Percentiles rank a stretch among this genome's conserved stretches.
Evolutionary conservation across 2,329 filamentous ascomycete genomes (phyloP).

Genomic region (Cordyceps javanica): DNA sequence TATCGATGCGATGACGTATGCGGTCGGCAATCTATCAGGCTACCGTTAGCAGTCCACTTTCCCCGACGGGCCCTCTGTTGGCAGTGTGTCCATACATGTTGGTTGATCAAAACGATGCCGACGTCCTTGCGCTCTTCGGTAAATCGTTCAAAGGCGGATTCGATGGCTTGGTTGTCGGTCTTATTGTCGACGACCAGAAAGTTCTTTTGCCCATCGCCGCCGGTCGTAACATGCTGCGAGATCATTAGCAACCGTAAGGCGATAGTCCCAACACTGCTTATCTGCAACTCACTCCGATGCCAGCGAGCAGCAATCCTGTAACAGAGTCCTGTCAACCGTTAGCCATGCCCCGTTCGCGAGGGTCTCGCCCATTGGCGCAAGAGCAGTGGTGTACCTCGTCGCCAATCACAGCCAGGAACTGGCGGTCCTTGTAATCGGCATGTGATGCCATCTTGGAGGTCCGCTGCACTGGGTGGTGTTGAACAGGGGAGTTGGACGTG

Average conservation of each 20-base stretch:
- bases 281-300: conserved; percentile 67
- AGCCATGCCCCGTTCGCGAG: conserved; percentile 13
- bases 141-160: conserved; percentile 83
- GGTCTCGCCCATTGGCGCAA: not conserved
- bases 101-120: conserved; percentile 93
- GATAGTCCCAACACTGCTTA: not conserved
- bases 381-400: conserved; percentile 65
- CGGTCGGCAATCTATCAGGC: conserved; percentile 73
- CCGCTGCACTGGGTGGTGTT: not conserved
- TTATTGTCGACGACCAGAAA: conserved; percentile 94
- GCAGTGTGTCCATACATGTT: conserved; percentile 60
- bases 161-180: conserved; percentile 83
- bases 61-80: too few relatives aligned
- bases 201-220: conserved; percentile 90
- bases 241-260: not conserved
- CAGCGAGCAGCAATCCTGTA: conserved; percentile 88
- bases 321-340: conserved; percentile 72
- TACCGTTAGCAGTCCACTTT: not conserved
- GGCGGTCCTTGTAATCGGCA: conserved; percentile 70
- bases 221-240: conserved; percentile 76
- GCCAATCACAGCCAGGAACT: conserved; percentile 96
- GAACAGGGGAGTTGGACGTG: not conserved
- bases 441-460: conserved; percentile 41
- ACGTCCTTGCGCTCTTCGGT: conserved; percentile 91
- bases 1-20: conserved; percentile 86